Percentiles rank a stretch among this genome's conserved stretches.
Conservation (phyloP, 805 yeast genomes). For the Blastobotrys peoriensis region DNA sequence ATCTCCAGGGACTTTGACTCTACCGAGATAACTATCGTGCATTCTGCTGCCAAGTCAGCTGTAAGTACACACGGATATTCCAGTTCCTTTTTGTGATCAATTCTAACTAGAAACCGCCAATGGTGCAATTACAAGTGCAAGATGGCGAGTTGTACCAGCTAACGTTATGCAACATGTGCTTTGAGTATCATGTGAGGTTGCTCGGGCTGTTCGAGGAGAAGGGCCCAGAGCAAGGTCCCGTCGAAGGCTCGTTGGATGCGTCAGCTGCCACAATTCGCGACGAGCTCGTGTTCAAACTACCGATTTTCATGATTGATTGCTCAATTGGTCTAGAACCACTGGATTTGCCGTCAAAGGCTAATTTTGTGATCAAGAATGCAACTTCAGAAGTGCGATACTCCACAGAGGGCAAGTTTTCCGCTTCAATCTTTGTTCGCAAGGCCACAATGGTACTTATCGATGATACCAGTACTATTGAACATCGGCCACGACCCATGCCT, state of each 20-base stretch:
- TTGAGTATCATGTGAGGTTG: conserved; percentile 62
- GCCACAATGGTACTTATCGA: conserved; percentile 56
- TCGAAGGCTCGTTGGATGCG: conserved; percentile 9
- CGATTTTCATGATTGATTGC: conserved; percentile 41
- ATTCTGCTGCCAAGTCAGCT: conserved; percentile 15
- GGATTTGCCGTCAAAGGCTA: conserved; percentile 47
- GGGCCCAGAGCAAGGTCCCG: conserved; percentile 12
- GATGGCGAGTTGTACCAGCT: conserved; percentile 36
- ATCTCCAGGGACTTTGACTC: conserved; percentile 15
- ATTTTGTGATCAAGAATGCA: conserved; percentile 48
- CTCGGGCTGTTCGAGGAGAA: conserved; percentile 36
- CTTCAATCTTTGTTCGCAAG: conserved; percentile 44
- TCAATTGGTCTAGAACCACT: conserved; percentile 61
- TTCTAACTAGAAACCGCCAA: conserved; percentile 30
- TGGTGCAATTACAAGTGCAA: conserved; percentile 36
- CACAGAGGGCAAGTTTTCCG: conserved; percentile 29
- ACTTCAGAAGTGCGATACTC: conserved; percentile 41
- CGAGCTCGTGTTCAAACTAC: conserved; percentile 10
- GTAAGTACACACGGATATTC: conserved; percentile 7
- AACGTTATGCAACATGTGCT: conserved; percentile 40
- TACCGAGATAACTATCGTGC: conserved; percentile 11
- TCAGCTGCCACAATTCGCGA: conserved; percentile 17
- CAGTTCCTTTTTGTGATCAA: not conserved
- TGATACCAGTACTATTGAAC: conserved; percentile 39
- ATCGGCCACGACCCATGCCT: no score